Conservation (phyloP, 257 asterid genomes). For the Solanum sejunctum region DNA sequence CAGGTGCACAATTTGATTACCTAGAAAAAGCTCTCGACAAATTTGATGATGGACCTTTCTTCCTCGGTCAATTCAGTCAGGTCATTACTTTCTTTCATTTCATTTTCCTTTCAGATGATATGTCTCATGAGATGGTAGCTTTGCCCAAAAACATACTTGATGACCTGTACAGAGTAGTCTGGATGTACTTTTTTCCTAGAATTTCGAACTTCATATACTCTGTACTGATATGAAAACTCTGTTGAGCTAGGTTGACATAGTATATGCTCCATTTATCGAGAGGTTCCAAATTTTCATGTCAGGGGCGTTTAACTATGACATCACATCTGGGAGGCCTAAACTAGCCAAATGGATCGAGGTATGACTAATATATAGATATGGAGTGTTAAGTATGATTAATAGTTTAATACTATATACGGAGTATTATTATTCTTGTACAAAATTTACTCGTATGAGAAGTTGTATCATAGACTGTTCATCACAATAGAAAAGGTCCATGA, state of each 20-base stretch:
- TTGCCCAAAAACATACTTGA: not conserved
- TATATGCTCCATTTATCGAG: slow-evolving; percentile 49
- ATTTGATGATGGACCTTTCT: slow-evolving; percentile 51
- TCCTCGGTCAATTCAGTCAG: slow-evolving; percentile 51
- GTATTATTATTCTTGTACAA: not conserved
- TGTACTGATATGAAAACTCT: not conserved
- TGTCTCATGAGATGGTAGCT: not conserved
- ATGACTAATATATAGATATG: not conserved
- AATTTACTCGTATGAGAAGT: not conserved
- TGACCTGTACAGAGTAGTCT: not conserved
- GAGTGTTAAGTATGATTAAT: not conserved
- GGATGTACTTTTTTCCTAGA: not conserved
- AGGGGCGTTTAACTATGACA: slow-evolving; percentile 30
- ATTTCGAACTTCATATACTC: not conserved
- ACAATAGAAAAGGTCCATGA: not conserved
- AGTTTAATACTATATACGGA: not conserved
- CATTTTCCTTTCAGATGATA: not conserved
- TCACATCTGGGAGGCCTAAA: slow-evolving; percentile 47
- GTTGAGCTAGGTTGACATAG: slow-evolving; percentile 37
- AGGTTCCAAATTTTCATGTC: slow-evolving; percentile 37
- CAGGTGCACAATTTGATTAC: slow-evolving; percentile 25
- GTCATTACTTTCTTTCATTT: not conserved
- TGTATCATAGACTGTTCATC: not conserved
- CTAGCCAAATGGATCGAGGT: slow-evolving; percentile 47
- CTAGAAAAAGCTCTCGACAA: slow-evolving; percentile 44